phyloP scores from a whole-genome alignment of 2,329 filamentous ascomycete species.

The Hymenoscyphus scutula region DNA sequence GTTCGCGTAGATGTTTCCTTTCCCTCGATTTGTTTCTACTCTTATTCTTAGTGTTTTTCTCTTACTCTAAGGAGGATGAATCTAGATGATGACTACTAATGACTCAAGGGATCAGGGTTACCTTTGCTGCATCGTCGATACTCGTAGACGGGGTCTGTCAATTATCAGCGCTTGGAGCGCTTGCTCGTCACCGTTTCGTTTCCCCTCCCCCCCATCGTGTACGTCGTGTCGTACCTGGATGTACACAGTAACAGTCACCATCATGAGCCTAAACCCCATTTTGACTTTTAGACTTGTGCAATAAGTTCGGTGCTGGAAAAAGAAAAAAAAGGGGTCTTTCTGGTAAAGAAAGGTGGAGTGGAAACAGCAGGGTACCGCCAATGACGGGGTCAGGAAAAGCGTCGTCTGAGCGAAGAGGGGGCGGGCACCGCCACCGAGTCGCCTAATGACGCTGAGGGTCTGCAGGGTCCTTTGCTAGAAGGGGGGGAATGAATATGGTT shows the following conservation, averaged over 20 bases:
- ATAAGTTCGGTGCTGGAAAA: too few species aligned
- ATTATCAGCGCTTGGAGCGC: neutral
- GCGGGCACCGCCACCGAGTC: neutral
- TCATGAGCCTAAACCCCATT: too few species aligned
- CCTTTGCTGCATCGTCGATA: neutral
- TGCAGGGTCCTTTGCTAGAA: slow-evolving; percentile 4
- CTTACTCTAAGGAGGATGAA: too few species aligned
- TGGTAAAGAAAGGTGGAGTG: neutral
- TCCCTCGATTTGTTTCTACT: neutral
- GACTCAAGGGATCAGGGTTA: neutral
- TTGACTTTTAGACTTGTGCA: too few species aligned
- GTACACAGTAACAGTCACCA: neutral
- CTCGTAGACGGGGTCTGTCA: neutral
- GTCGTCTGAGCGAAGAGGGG: neutral
- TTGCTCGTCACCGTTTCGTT: too few species aligned
- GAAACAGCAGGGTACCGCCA: neutral
- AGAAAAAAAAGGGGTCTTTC: too few species aligned
- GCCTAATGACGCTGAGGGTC: slow-evolving; percentile 2
- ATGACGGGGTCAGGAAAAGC: neutral
- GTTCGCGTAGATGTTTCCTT: neutral
- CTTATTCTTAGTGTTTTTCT: too few species aligned
- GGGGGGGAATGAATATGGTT: neutral
- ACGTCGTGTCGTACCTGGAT: too few species aligned
- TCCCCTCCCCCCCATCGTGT: neutral
- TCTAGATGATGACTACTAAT: too few species aligned